Evolutionary conservation across 768 basidiomycete species (phyloP), one percentile per base, ranked within the genome.

Genomic region (Dacryopinax spathularia): DNA sequence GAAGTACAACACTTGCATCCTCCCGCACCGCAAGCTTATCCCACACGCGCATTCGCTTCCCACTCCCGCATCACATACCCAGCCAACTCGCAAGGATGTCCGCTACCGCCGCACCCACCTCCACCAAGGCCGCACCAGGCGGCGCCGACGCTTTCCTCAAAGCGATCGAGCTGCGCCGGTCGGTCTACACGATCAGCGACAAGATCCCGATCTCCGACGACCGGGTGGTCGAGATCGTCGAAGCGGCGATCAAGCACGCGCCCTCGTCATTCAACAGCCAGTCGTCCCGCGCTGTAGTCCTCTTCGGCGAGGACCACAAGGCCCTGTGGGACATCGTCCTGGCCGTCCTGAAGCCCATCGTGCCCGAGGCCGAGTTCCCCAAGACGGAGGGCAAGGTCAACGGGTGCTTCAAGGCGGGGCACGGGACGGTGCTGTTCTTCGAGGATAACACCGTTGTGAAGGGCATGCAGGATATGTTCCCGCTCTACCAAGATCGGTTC

Each of bases 181-280:
- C 71, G 3, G 67, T 69, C 68, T 77, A 77, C 66, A 65, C 62
- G 13, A 65, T 75, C 62, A 70, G 64, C 62, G 68, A 68, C 56
- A 66, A 71, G 60, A 65, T 68, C 6, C 64, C 72, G 18, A 61
- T 75, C 41, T 59, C 70, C 33, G 69, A 74, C 60, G 69, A 66
- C 2, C 65, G 69, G 60, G 66, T 76, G 65, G 44, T 70, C 39
- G 69, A 68, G 22, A 61, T 75, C 60, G 72, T 76, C 37, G 65
- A 74, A 60, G 65, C 68, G 29, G 68, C 71, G 4, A 70, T 74
- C 66, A 72, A 74, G 66, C 69, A 71, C 66, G 66, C 71, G n/a
- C 74, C 74, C 22, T 71, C 69, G 22, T 67, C 69, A 27, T 74
- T 74, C 70, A 77, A 77, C 71, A 70, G 69, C 39, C 75, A 77